Evolutionary conservation across 768 basidiomycete genomes (phyloP).

Genomic region (Tephrocybe sp.): DNA sequence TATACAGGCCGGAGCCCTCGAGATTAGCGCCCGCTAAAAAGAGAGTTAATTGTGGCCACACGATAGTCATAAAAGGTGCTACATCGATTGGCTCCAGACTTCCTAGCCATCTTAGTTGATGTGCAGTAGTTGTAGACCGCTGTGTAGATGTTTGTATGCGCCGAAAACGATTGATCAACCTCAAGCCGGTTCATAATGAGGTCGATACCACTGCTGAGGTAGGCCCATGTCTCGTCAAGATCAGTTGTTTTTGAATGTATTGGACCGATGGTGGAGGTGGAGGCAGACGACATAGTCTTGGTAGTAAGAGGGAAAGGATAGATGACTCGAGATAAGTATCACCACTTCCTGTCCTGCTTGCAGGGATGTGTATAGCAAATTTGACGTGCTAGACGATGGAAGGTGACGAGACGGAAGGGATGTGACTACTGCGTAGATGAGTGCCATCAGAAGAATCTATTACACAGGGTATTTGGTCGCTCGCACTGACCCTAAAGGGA

Average conservation of each 20-base stretch:
- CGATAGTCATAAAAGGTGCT: conserved; percentile 3
- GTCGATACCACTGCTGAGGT: conserved; percentile 80
- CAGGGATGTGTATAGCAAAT: conserved; percentile 10
- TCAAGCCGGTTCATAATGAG: conserved; percentile 92
- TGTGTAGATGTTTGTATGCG: conserved; percentile 82
- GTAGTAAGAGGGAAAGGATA: not conserved
- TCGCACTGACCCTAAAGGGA: no score
- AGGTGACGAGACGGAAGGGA: no score
- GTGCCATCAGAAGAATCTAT: no score
- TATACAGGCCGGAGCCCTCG: conserved; percentile 97
- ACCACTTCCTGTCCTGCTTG: conserved; percentile 2
- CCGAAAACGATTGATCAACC: conserved; percentile 69
- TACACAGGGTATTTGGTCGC: no score
- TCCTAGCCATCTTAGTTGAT: conserved; percentile 77
- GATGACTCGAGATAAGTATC: conserved; percentile 10
- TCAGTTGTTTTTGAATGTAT: conserved; percentile 75
- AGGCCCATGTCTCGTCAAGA: conserved; percentile 85
- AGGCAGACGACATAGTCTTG: conserved; percentile 8
- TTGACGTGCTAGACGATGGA: not conserved
- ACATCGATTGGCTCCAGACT: conserved; percentile 69
- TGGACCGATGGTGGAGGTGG: conserved; percentile 18
- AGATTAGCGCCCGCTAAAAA: conserved; percentile 85
- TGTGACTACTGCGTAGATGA: no score
- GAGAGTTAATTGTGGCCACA: conserved; percentile 8
- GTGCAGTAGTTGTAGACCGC: conserved; percentile 99